Base-by-base conservation (phyloP, 768 basidiomycete species). In the Podaxis rugospora region DNA sequence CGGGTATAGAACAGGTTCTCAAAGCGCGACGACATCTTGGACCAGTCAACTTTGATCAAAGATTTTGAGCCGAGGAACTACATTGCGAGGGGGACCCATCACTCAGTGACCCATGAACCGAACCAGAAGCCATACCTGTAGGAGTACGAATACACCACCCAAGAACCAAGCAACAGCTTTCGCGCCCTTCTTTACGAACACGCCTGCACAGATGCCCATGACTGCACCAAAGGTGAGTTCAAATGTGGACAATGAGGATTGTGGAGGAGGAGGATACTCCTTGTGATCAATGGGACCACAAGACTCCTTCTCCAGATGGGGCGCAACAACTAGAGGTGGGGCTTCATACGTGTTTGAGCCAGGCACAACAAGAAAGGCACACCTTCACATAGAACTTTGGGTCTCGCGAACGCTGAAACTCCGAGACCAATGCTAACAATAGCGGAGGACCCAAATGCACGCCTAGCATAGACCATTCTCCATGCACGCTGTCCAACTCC, bases 111-210 rank as follows among this genome's bases (percentile, higher is more conserved):
- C 40, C 4, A 47, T 3, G 46, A 23, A 21, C 16, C n/a, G 16
- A 47, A 18, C 21, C 46, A 47, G 42, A 44, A 18, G 16, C 16
- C 84, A 51, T 60, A 93, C 95, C 83, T 96, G 95, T 7, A 98
- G 82, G 49, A 98, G 74, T 21, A 98, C 89, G 65, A 97, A 98
- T 1, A 92, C 76, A 2, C 93, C 94, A 2, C 96, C 96, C n/a
- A 97, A 74, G 46, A 90, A 70, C 75, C 93, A 95, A 0, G 95
- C 96, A 10, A 88, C 73, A 1, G 84, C 78, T 71, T 88, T 92
- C 6, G 88, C 84, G n/a, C 96, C 95, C 72, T 96, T 98, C 76
- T 97, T 98, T 66, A 96, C 79, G 69, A 98, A 98, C 0, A 98
- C 81, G 0, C 96, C 96, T 0, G 93, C 86, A 67, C 93, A 97